Percentiles rank a stretch among this genome's conserved stretches.
Conservation (phyloP, 495 filamentous ascomycete species). For the Neurospora cerealis region DNA sequence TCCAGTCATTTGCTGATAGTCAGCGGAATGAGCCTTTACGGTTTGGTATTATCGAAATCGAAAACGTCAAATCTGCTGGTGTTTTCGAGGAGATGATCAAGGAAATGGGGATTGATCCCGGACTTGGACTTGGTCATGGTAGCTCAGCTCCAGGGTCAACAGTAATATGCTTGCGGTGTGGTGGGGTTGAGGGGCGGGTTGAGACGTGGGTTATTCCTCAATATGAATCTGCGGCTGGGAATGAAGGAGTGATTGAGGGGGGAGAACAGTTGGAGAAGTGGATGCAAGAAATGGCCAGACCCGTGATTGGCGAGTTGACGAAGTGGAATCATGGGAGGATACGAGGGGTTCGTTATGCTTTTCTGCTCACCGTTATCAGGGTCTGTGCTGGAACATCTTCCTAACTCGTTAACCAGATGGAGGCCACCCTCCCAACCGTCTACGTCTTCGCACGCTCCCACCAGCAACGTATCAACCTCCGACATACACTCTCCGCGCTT, state of each 20-base stretch:
- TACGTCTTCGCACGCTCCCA: constrained; percentile 31
- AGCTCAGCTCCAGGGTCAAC: background rate
- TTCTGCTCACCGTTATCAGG: no score
- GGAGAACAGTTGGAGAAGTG: constrained; percentile 4
- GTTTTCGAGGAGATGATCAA: background rate
- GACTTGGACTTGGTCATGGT: background rate
- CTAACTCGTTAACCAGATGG: background rate
- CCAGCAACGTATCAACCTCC: constrained; percentile 16
- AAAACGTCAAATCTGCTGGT: background rate
- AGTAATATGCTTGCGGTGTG: background rate
- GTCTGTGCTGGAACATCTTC: background rate
- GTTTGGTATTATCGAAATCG: background rate
- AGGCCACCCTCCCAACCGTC: constrained; percentile 31
- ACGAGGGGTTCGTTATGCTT: constrained; percentile 21
- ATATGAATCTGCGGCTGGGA: background rate
- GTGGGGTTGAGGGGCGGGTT: background rate
- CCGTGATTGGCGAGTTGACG: constrained; percentile 30
- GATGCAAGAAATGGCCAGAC: constrained; percentile 21
- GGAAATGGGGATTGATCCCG: background rate
- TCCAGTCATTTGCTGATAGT: background rate
- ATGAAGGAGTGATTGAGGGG: background rate
- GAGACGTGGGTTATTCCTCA: background rate
- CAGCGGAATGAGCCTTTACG: background rate
- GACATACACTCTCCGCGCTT: constrained; percentile 22
- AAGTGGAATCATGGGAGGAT: constrained; percentile 24